A percentile compares a stretch with the other conserved stretches of the same genome.
Conservation (phyloP, 2,329 filamentous ascomycete genomes). For the Aspergillus udagawae region DNA sequence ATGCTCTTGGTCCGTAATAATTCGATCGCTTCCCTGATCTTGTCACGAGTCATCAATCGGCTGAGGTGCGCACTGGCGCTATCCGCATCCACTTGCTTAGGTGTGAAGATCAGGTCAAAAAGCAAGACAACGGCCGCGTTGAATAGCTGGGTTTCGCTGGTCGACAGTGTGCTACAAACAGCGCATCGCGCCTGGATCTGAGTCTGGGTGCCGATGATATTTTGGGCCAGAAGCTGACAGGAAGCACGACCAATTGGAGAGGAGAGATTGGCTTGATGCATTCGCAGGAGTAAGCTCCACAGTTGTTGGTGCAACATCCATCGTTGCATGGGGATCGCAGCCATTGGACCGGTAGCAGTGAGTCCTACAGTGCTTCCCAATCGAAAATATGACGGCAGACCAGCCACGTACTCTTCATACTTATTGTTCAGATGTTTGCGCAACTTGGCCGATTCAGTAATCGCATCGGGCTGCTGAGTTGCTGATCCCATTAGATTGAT, state of each 20-base stretch:
- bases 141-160: constrained; percentile 1
- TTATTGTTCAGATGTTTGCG: background rate
- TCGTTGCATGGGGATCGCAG: constrained; percentile 12
- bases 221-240: constrained; percentile 10
- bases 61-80: background rate
- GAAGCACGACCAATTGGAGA: constrained; percentile 1
- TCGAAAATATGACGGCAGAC: constrained; percentile 10
- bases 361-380: constrained; percentile 10
- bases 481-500: background rate
- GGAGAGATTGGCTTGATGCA: constrained; percentile 6
- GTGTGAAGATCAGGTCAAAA: background rate
- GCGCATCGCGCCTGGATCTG: constrained; percentile 8
- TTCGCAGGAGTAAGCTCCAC: constrained; percentile 14
- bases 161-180: constrained; percentile 7
- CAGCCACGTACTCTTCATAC: constrained; percentile 7
- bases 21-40: constrained; percentile 7
- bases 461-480: background rate
- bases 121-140: background rate
- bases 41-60: constrained; percentile 8
- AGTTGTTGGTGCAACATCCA: constrained; percentile 18
- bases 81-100: background rate
- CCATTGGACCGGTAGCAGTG: constrained; percentile 8
- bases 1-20: constrained; percentile 5
- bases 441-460: background rate
- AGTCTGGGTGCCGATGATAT: constrained; percentile 6